Base-by-base conservation (phyloP, 306 rosid species). In the Lotus japonicus region DNA sequence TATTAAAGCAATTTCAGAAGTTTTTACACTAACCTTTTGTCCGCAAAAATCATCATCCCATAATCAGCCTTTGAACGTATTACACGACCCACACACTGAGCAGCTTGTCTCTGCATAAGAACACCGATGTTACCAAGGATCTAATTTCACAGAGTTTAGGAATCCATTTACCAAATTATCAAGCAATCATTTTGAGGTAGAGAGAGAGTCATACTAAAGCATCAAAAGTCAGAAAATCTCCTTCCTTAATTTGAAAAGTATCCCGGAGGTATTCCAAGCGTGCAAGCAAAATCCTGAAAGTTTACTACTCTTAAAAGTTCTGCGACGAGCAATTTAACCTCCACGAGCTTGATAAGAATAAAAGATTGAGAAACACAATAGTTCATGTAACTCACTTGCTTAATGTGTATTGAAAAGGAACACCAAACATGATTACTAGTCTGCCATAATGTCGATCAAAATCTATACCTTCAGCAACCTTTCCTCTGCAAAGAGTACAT, bases 41-140 rank as follows among this genome's bases (percentile, higher is more conserved):
- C 98, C 2, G 98, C 98, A 74, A 94, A 94, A 76, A 94, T 88
- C 98, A 90, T 94, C 98, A 94, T 94, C 33, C 98, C 98, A 51
- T 90, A 94, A 82, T 94, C 98, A 12, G 99, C 97, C 82, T 94
- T 94, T 13, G 99, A 94, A 19, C 97, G 86, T 71, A 94, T 94
- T 44, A 88, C 99, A 66, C 97, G 90, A 10, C 99, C 96, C 51
- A 94, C 99, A 56, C 99, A 94, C 76, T 90, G 99, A 49, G 97
- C 99, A 66, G 99, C 97, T 82, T 90, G 99, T 79, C 99, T 90
- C 99, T 88, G 89, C 13, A 64, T 76, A 80, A 48, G 12, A 66
- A 57, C 64, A 38, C 17, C 9, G 21, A 58, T 45, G 4, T 75
- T 19, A 67, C 70, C 33, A 64, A 64, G 13, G 72, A 18, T 49